Evolutionary conservation across 768 basidiomycete species (phyloP).

Genomic region (Termitomyces bulborhizus): DNA sequence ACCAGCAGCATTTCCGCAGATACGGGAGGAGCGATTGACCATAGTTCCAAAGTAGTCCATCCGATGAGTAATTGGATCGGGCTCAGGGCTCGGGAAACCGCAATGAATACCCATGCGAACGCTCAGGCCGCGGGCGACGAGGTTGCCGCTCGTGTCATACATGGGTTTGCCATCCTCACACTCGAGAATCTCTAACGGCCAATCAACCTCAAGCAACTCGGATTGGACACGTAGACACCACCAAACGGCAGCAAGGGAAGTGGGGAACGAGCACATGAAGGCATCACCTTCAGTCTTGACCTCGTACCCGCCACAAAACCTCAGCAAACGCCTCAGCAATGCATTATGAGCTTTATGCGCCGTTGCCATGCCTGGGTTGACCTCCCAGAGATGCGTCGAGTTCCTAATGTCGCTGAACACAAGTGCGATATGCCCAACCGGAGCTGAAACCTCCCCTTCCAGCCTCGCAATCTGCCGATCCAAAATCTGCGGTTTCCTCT

Average conservation of each 20-base stretch:
- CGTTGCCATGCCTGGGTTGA: constrained; percentile 89
- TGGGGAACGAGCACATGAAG: constrained; percentile 98
- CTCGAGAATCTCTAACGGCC: constrained; percentile 93
- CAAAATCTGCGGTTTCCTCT: constrained; percentile 45
- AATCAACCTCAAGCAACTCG: constrained; percentile 71
- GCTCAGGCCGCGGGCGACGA: constrained; percentile 83
- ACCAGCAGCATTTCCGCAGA: constrained; percentile 76
- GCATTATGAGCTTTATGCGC: constrained; percentile 90
- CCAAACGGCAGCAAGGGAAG: constrained; percentile 77
- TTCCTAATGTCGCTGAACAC: constrained; percentile 98
- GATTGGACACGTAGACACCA: constrained; percentile 88
- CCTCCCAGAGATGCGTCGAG: constrained; percentile 95
- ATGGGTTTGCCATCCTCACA: constrained; percentile 86
- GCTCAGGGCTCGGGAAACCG: constrained; percentile 83
- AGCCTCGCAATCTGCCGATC: constrained; percentile 60
- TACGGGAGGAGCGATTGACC: constrained; percentile 89
- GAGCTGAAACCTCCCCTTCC: constrained; percentile 75
- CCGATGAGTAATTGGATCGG: constrained; percentile 83
- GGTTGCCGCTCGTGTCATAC: constrained; percentile 52
- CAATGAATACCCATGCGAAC: constrained; percentile 98
- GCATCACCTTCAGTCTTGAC: constrained; percentile 99
- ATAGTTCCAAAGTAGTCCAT: constrained; percentile 99
- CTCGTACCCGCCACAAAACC: constrained; percentile 93
- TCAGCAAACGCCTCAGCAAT: constrained; percentile 77
- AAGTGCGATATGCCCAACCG: constrained; percentile 81